Conservation (phyloP, 257 asterid genomes). For the Solanum tacnaense region DNA sequence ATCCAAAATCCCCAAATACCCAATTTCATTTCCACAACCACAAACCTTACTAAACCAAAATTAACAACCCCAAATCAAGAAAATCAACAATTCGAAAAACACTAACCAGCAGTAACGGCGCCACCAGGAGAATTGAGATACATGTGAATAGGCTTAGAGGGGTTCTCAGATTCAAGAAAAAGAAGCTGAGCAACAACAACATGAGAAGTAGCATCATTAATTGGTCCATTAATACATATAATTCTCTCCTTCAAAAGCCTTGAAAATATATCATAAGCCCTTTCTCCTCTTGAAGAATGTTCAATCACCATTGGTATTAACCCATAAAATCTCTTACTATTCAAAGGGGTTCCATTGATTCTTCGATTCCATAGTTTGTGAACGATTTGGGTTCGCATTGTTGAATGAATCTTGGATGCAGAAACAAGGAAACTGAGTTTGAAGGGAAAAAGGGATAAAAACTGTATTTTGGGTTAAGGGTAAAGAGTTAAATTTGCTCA, state of each 20-base stretch:
- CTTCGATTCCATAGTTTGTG: background rate
- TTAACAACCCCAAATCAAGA: background rate
- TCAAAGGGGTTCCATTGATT: background rate
- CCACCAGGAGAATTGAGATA: conserved; percentile 97
- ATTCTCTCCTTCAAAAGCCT: conserved; percentile 83
- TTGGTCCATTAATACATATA: conserved; percentile 78
- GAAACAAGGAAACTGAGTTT: background rate
- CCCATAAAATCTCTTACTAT: conserved; percentile 33
- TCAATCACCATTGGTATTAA: conserved; percentile 88
- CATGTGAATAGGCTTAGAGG: conserved; percentile 85
- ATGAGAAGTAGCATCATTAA: conserved; percentile 78
- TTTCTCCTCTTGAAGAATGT: conserved; percentile 84
- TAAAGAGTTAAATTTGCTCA: background rate
- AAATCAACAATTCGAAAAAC: background rate
- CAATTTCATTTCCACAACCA: background rate
- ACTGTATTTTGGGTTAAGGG: background rate
- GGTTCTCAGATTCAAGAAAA: conserved; percentile 86
- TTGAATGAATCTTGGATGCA: background rate
- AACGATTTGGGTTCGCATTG: background rate
- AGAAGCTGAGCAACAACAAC: conserved; percentile 93
- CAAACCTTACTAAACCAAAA: background rate
- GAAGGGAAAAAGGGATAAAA: background rate
- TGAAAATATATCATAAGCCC: conserved; percentile 91
- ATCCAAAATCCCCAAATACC: background rate
- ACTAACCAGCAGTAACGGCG: conserved; percentile 77